Evolutionary conservation across 2,329 filamentous ascomycete genomes (phyloP), one percentile per base, ranked within the genome.

Genomic region (Capronia americana): DNA sequence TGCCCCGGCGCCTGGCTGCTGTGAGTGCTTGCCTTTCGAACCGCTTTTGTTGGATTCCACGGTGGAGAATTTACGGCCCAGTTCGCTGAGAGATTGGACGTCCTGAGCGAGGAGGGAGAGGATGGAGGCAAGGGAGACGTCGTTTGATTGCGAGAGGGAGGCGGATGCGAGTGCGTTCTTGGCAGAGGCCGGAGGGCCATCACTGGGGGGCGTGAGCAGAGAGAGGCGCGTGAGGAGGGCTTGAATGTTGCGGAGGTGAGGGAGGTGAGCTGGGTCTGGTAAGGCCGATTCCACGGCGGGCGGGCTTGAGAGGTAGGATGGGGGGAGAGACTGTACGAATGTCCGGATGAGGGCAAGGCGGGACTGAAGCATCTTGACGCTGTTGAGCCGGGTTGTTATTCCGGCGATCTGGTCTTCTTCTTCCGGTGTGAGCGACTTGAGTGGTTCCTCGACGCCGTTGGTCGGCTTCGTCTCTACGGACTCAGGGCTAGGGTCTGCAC

Each of bases 331-430:
- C 69, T 89, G 83, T 55, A 99, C 87, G 76, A 97, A 98, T n/a
- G 84, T 84, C 66, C 86, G 85, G 71, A 94, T 85, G 63, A 94
- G 85, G 53, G 86, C 84, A 72, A 95, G 87, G 57, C 92, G 88
- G 6, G 89, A 87, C 74, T 94, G 89, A 30, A 99, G 87, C 88
- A 97, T 97, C 80, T 93, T 94, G 75, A 97, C 90, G 28, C 95
- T 93, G 78, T 97, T 98, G 69, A 90, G 87, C 74, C 96, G 97
- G 67, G 93, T 91, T 30, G 90, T 95, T 24, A 99, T 87, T 17
- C 83, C 86, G 26, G 87, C 84, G 61, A 90, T 83, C 53, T 89
- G 77, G 74, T 90, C 88, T 78, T 90, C 87, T 66, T 90, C 88
- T 70, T 90, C 87, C 0, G 85, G 78, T 0, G 84, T 85, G 24